Evolutionary conservation across 768 basidiomycete genomes (phyloP).

Genomic region (Leucosporidium scottii): DNA sequence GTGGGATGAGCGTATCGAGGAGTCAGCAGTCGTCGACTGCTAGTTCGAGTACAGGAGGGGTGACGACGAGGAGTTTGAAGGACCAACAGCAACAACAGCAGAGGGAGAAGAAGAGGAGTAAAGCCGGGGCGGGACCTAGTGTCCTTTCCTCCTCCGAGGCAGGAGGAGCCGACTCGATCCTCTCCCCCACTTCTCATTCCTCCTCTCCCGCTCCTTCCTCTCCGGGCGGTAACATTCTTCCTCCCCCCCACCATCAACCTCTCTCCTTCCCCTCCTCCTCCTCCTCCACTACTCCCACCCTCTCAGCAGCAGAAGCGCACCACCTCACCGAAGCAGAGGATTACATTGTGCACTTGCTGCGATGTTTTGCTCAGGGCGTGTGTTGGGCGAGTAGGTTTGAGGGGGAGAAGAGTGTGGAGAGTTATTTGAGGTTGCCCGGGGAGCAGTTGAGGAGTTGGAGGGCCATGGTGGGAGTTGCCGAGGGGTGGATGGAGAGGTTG

Average conservation of each 20-base stretch:
- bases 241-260: background rate
- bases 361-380: slow-evolving; percentile 73
- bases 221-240: background rate
- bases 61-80: background rate
- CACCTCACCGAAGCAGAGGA: slow-evolving; percentile 57
- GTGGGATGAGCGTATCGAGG: slow-evolving; percentile 11
- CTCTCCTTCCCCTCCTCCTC: slow-evolving; percentile 51
- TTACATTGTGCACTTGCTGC: slow-evolving; percentile 71
- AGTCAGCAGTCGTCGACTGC: background rate
- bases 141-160: slow-evolving; percentile 27
- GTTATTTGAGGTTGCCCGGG: slow-evolving; percentile 67
- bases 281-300: slow-evolving; percentile 31
- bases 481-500: slow-evolving; percentile 79
- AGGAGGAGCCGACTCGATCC: slow-evolving; percentile 9
- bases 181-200: slow-evolving; percentile 7
- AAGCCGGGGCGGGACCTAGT: slow-evolving; percentile 12
- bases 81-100: background rate
- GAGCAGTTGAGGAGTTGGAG: slow-evolving; percentile 66
- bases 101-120: slow-evolving; percentile 28
- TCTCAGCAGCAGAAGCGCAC: too few species aligned
- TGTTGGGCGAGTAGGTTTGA: slow-evolving; percentile 68
- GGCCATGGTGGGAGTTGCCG: slow-evolving; percentile 74
- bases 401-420: slow-evolving; percentile 63
- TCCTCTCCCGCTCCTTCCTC: slow-evolving; percentile 22
- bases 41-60: background rate